A percentile compares a stretch with the other conserved stretches of the same genome.
phyloP scores from a whole-genome alignment of 352 stramenopile genomes.

The Pythium aphanidermatum region DNA sequence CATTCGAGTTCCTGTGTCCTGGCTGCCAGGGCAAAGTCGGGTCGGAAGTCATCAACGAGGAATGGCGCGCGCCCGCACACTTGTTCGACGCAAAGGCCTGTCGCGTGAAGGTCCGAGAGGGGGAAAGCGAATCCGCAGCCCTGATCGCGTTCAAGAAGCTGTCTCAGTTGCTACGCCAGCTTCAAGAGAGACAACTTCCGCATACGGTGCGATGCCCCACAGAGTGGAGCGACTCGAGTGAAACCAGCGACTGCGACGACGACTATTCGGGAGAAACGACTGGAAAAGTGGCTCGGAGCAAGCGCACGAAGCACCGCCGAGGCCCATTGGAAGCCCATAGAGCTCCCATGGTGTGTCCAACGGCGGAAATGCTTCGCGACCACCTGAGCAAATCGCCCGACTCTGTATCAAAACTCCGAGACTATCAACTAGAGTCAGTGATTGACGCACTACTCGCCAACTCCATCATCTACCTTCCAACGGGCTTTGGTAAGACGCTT shows the following conservation, averaged over 20 bases:
- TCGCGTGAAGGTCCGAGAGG: constrained; percentile 15
- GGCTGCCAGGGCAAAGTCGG: constrained; percentile 43
- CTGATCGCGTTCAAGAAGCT: constrained; percentile 12
- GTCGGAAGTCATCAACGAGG: constrained; percentile 32
- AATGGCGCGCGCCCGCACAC: constrained; percentile 21
- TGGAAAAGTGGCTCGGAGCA: no score
- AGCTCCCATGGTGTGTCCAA: constrained; percentile 19
- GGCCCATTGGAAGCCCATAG: background rate
- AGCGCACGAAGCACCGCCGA: no score
- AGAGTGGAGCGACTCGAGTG: background rate
- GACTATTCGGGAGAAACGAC: background rate
- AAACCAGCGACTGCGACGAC: background rate
- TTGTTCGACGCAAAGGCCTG: constrained; percentile 50
- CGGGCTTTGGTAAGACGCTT: constrained; percentile 69
- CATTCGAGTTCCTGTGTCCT: constrained; percentile 50
- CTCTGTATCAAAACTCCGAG: constrained; percentile 43
- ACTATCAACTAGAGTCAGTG: constrained; percentile 66
- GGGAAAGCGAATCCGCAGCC: constrained; percentile 3
- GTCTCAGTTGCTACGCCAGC: constrained; percentile 1
- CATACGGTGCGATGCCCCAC: background rate
- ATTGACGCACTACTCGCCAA: constrained; percentile 69
- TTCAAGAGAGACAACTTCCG: constrained; percentile 2
- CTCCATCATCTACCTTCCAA: constrained; percentile 75
- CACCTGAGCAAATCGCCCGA: constrained; percentile 8
- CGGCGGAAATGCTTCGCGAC: constrained; percentile 20